phyloP scores from a whole-genome alignment of 768 basidiomycete genomes.

The Pseudohyphozyma bogoriensis region DNA sequence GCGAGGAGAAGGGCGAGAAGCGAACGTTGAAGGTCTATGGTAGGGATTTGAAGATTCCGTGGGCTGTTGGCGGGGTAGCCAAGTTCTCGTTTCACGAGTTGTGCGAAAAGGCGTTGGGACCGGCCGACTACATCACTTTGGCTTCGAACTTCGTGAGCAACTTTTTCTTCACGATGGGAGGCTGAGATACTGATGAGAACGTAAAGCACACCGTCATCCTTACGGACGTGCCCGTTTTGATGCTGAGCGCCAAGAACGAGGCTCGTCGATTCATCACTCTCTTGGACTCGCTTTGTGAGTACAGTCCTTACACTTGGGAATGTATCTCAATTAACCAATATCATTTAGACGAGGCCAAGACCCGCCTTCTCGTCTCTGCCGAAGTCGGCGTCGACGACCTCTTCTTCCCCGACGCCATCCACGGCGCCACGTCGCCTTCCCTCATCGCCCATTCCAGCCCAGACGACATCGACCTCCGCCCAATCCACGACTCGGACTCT shows the following conservation, averaged over 20 bases:
- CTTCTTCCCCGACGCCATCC: constrained; percentile 50
- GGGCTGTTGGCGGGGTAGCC: constrained; percentile 40
- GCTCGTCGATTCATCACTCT: constrained; percentile 53
- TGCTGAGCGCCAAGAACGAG: constrained; percentile 50
- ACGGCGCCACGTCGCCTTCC: background rate
- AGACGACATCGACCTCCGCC: constrained; percentile 4
- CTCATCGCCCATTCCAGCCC: background rate
- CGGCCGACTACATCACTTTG: constrained; percentile 52
- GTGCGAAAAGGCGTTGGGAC: constrained; percentile 48
- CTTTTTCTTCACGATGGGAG: background rate
- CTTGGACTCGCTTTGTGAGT: constrained; percentile 52
- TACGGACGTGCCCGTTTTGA: constrained; percentile 46
- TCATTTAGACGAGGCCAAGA: constrained; percentile 26
- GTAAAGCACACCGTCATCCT: constrained; percentile 44
- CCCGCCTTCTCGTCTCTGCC: constrained; percentile 38
- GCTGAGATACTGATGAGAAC: background rate
- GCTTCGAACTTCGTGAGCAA: constrained; percentile 42
- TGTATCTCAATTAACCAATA: constrained; percentile 36
- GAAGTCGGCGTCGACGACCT: constrained; percentile 41
- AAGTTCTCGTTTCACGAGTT: constrained; percentile 48
- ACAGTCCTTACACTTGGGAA: background rate
- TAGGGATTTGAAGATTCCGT: constrained; percentile 44
- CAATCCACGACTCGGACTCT: constrained; percentile 4
- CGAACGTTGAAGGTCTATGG: constrained; percentile 46
- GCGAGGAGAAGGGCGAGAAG: constrained; percentile 10